These are phyloP conservation scores for Lyophyllum semitale DNA, from an alignment of 768 basidiomycete genomes.

Conservation along the genomic window DNA sequence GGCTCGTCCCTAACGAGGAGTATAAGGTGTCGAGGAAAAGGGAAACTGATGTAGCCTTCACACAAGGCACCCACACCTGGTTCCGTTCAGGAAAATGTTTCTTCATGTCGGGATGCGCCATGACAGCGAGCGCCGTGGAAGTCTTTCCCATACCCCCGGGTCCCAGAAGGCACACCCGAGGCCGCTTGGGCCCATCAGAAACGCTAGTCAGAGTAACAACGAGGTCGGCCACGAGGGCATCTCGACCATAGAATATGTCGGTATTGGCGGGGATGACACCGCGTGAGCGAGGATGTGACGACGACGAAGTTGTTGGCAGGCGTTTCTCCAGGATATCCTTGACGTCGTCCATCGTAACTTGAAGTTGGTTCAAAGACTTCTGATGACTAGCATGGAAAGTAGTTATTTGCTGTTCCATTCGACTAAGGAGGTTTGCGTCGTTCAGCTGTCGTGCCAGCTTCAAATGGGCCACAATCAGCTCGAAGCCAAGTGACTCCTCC, in stretches of 20 bases:
- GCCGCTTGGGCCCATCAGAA: background rate
- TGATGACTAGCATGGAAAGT: slow-evolving; percentile 3
- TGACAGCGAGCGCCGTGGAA: slow-evolving; percentile 32
- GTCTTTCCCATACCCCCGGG: slow-evolving; percentile 43
- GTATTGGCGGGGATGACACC: slow-evolving; percentile 15
- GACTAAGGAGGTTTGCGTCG: background rate
- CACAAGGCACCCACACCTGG: slow-evolving; percentile 35
- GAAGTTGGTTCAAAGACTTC: background rate
- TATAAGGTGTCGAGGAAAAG: slow-evolving; percentile 24
- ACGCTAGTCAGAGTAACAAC: slow-evolving; percentile 5
- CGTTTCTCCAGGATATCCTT: slow-evolving; percentile 1
- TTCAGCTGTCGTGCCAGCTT: slow-evolving; percentile 6
- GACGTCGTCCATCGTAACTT: slow-evolving; percentile 7
- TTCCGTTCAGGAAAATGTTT: slow-evolving; percentile 18
- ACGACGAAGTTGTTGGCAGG: background rate
- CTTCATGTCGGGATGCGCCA: slow-evolving; percentile 22
- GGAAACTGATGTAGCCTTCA: slow-evolving; percentile 25
- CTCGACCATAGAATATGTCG: slow-evolving; percentile 21
- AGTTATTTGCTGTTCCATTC: slow-evolving; percentile 2
- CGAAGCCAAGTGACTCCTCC: background rate
- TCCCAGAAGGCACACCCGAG: slow-evolving; percentile 22
- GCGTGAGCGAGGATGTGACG: background rate
- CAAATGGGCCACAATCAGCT: background rate
- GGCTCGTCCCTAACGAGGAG: slow-evolving; percentile 20
- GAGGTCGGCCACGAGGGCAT: slow-evolving; percentile 16